A percentile compares a stretch with the other conserved stretches of the same genome.
phyloP scores from a whole-genome alignment of 1,139 yeast genomes.

The Saccharomyces hybrid region DNA sequence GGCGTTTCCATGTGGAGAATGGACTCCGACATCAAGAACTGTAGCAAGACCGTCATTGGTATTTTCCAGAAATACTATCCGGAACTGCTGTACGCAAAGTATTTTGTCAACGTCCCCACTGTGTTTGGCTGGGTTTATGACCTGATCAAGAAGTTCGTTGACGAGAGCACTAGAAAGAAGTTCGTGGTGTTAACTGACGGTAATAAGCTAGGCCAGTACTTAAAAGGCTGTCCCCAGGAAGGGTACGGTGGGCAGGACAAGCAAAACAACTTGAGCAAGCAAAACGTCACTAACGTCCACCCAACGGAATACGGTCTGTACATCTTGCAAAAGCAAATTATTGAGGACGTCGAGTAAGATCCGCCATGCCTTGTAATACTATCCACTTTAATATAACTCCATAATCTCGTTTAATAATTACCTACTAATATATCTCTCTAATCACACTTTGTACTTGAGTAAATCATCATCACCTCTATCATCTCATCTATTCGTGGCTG shows the following conservation, averaged over 20 bases:
- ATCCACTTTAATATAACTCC: not conserved
- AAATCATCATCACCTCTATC: not conserved
- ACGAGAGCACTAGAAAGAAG: constrained; percentile 63
- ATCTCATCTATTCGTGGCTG: not conserved
- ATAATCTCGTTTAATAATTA: not conserved
- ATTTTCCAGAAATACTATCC: constrained; percentile 79
- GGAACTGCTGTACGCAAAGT: constrained; percentile 64
- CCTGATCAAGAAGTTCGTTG: constrained; percentile 51
- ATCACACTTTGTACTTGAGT: not conserved
- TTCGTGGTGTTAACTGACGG: constrained; percentile 65
- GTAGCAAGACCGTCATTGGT: constrained; percentile 62
- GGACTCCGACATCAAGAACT: constrained; percentile 63
- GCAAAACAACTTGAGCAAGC: constrained; percentile 29
- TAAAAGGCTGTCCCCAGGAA: constrained; percentile 48
- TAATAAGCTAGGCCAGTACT: constrained; percentile 40
- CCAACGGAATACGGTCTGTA: constrained; percentile 33
- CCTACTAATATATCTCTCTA: not conserved
- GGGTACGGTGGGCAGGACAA: constrained; percentile 52
- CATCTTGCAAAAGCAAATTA: constrained; percentile 31
- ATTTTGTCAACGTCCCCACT: constrained; percentile 71
- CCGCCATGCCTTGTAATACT: not conserved
- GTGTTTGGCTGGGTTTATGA: constrained; percentile 75
- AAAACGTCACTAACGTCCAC: constrained; percentile 30
- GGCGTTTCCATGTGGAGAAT: constrained; percentile 66
- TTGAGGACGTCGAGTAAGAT: constrained; percentile 34